Conservation (phyloP, 306 rosid species). For the Pyrus communis region DNA sequence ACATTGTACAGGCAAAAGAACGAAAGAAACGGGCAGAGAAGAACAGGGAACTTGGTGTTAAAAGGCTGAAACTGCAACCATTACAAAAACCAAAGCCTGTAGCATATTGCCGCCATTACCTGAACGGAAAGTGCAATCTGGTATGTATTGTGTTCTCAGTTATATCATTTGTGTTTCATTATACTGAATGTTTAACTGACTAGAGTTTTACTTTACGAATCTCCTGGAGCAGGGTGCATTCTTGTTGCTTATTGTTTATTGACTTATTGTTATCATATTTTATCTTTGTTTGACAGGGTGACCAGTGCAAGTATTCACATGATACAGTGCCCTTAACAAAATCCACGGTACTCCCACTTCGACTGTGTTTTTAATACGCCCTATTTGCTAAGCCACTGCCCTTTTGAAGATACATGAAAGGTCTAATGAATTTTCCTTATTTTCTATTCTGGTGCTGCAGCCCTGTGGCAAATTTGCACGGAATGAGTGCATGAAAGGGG, state of each 20-base stretch:
- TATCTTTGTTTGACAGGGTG: slow-evolving; percentile 53
- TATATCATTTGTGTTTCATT: neutral
- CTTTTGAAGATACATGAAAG: neutral
- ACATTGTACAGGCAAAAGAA: slow-evolving; percentile 32
- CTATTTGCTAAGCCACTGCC: neutral
- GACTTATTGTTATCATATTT: neutral
- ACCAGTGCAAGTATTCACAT: slow-evolving; percentile 80
- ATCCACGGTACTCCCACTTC: slow-evolving; percentile 44
- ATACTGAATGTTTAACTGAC: neutral
- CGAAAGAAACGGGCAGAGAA: slow-evolving; percentile 56
- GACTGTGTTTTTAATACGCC: neutral
- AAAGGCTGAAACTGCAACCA: slow-evolving; percentile 50
- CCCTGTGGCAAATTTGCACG: slow-evolving; percentile 67
- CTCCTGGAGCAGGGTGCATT: neutral
- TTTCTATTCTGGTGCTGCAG: slow-evolving; percentile 44
- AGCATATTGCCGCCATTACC: slow-evolving; percentile 61
- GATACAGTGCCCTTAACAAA: slow-evolving; percentile 63
- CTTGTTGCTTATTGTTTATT: neutral
- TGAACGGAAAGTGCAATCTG: slow-evolving; percentile 66
- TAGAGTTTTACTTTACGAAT: neutral
- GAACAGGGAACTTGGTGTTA: slow-evolving; percentile 70
- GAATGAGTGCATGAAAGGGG: slow-evolving; percentile 83
- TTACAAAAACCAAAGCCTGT: slow-evolving; percentile 45
- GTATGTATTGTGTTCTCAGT: slow-evolving; percentile 28
- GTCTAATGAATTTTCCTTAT: neutral